Conservation (phyloP, 768 basidiomycete genomes). For the Agaricus subrufescens region DNA sequence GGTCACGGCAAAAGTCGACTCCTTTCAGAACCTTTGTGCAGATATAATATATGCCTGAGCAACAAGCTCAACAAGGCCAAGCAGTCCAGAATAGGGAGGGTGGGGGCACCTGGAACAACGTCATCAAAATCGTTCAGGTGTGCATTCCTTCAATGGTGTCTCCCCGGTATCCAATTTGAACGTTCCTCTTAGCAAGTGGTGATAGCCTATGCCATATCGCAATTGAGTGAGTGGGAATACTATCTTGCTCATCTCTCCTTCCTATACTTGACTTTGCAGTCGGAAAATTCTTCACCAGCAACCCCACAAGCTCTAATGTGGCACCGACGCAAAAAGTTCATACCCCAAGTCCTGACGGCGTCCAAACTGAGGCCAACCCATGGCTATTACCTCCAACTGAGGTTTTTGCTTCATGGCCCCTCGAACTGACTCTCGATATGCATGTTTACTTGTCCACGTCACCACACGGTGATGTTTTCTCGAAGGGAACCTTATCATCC, state of each 20-base stretch:
- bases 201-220: slow-evolving; percentile 59
- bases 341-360: not conserved
- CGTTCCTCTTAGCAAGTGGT: slow-evolving; percentile 53
- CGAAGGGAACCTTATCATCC: slow-evolving; percentile 46
- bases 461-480: slow-evolving; percentile 56
- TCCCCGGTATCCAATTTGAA: not conserved
- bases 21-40: not conserved
- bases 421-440: slow-evolving; percentile 61
- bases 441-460: slow-evolving; percentile 72
- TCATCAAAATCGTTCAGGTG: slow-evolving; percentile 23
- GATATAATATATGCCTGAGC: slow-evolving; percentile 9
- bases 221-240: slow-evolving; percentile 45
- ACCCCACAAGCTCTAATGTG: not conserved
- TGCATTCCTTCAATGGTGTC: not conserved
- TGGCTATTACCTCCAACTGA: slow-evolving; percentile 50
- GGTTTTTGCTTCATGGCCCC: slow-evolving; percentile 52
- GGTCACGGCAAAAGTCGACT: not conserved
- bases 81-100: slow-evolving; percentile 1
- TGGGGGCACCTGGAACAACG: slow-evolving; percentile 3
- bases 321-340: not conserved
- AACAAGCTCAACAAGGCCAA: slow-evolving; percentile 11
- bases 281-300: slow-evolving; percentile 5
- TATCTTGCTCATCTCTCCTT: not conserved
- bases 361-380: slow-evolving; percentile 35
- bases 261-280: not conserved